Base-by-base conservation (phyloP, 345 rosid species). In the Noccaea caerulescens region DNA sequence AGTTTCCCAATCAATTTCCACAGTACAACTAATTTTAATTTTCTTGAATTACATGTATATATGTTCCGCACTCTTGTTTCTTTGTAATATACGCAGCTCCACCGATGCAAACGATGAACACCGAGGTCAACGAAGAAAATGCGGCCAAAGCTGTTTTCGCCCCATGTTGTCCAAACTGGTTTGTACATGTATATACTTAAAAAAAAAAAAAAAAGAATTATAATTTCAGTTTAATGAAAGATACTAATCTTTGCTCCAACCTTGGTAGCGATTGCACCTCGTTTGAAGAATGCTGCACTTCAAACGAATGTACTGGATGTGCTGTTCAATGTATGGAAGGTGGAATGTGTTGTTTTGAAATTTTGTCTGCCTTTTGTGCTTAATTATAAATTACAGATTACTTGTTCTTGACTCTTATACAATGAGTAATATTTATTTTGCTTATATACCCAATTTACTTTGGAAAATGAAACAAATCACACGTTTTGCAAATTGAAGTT, bases 181-280 rank as follows among this genome's bases (percentile, higher is more conserved):
- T 60, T 14, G 65, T 42, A 12, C 37, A 33, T 34, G n/a, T 18
- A 49, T 23, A 8, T 20, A 6, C 16, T 16, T 16, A 16, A 16
- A 16, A 16, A 16, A 16, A 16, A 16, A 16, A 16, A 2, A 27
- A 27, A 27, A 27, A 27, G 30, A 25, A 27, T 42, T 41, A 42
- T 41, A 58, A 6, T 39, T 11, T 59, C 11, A 59, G n/a, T 42
- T 25, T 60, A 7, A 59, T 59, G 7, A 37, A 37, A 37, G 10
- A 7, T 37, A 37, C 39, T 8, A 37, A 37, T 8, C 10, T 37
- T 37, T 37, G 10, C 39, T 7, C 88, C 39, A 32, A 91, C 95
- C 91, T 77, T 88, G 95, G 18, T 27, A 27, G 30, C 30, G 30
- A 27, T 27, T 27, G 30, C 30, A 27, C 30, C 30, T 27, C 30